phyloP scores from a whole-genome alignment of 306 rosid species.

The Cucumis melo region DNA sequence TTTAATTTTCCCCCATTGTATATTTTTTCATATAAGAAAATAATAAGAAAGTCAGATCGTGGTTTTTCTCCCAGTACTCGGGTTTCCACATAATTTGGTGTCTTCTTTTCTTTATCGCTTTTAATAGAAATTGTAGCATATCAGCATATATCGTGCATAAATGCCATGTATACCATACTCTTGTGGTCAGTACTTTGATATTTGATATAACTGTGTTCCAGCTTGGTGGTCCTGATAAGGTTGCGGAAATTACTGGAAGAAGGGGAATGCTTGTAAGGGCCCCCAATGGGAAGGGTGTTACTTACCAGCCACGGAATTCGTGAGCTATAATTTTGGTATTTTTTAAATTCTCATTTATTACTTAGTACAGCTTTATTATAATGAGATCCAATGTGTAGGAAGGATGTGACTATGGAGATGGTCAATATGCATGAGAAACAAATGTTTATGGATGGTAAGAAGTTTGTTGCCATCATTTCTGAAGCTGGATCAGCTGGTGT shows the following conservation, averaged over 20 bases:
- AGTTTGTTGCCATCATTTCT: slow-evolving; percentile 85
- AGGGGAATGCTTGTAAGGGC: slow-evolving; percentile 99
- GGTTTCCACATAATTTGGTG: no score
- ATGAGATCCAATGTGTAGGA: slow-evolving; percentile 32
- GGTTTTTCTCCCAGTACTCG: no score
- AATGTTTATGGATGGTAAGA: slow-evolving; percentile 94
- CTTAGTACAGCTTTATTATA: neutral
- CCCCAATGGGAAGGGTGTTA: slow-evolving; percentile 84
- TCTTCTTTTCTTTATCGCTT: no score
- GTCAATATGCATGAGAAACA: slow-evolving; percentile 99
- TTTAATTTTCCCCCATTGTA: no score
- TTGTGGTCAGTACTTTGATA: neutral
- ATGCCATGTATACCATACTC: neutral
- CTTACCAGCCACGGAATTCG: slow-evolving; percentile 96
- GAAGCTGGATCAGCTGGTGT: slow-evolving; percentile 99
- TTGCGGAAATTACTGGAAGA: slow-evolving; percentile 97
- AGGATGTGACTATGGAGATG: slow-evolving; percentile 96
- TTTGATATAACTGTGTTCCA: slow-evolving; percentile 19
- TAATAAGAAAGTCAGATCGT: no score
- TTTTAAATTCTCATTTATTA: neutral
- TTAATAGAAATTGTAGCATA: neutral
- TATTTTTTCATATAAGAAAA: no score
- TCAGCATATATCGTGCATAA: neutral
- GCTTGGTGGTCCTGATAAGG: slow-evolving; percentile 98
- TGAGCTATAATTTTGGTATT: slow-evolving; percentile 26